Conservation (phyloP, 768 basidiomycete genomes). For the Porpolomopsis calyptriformis region DNA sequence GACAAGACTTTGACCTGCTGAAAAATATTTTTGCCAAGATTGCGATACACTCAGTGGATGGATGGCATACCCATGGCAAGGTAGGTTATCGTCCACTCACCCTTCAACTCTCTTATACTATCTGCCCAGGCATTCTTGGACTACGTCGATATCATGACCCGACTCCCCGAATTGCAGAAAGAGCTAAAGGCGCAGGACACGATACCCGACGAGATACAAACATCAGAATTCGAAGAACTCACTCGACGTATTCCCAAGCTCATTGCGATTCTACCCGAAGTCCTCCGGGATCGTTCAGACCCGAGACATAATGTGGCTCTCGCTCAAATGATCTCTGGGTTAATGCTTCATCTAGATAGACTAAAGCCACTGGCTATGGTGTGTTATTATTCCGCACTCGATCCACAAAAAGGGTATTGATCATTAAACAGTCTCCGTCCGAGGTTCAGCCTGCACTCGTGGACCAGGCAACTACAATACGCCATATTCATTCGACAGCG, state of each 20-base stretch:
- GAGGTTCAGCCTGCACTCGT: conserved; percentile 35
- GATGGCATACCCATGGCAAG: conserved; percentile 81
- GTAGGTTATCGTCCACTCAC: conserved; percentile 25
- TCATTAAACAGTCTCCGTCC: conserved; percentile 22
- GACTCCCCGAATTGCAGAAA: conserved; percentile 45
- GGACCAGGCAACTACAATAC: conserved; percentile 49
- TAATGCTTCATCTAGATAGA: conserved; percentile 50
- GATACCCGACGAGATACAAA: conserved; percentile 35
- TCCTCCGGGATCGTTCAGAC: conserved; percentile 47
- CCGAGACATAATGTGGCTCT: conserved; percentile 60
- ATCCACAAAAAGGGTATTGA: not conserved
- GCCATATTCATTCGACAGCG: conserved; percentile 53
- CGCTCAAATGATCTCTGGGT: conserved; percentile 58
- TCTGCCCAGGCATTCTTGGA: conserved; percentile 53
- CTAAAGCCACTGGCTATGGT: conserved; percentile 53
- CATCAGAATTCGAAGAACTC: conserved; percentile 50
- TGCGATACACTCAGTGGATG: conserved; percentile 45
- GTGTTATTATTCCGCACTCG: conserved; percentile 17
- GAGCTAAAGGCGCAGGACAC: conserved; percentile 29
- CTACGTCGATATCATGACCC: conserved; percentile 54
- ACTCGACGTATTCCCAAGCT: conserved; percentile 50
- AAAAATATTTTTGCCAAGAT: conserved; percentile 61
- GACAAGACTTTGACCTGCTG: conserved; percentile 53
- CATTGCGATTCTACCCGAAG: conserved; percentile 57
- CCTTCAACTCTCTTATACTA: conserved; percentile 1